phyloP scores from a whole-genome alignment of 1,139 yeast genomes.

The Kodamaea derodonti region DNA sequence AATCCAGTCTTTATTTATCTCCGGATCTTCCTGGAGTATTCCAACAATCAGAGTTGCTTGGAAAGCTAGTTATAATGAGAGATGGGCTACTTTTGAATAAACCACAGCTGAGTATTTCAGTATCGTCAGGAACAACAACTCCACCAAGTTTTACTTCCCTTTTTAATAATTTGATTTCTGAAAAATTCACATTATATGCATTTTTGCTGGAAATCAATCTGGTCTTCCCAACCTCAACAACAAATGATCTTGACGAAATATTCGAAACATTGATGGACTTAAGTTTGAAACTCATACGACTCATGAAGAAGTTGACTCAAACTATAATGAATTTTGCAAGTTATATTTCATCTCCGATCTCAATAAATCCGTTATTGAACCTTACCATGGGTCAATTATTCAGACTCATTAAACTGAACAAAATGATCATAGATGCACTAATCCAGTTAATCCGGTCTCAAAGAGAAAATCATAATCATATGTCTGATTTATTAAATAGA shows the following conservation, averaged over 20 bases:
- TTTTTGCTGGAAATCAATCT: conserved; percentile 28
- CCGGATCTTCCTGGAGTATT: not conserved
- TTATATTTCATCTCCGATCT: conserved; percentile 10
- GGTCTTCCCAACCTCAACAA: conserved; percentile 19
- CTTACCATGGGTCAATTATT: conserved; percentile 32
- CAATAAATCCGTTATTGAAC: conserved; percentile 32
- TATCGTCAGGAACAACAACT: not conserved
- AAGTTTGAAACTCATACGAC: conserved; percentile 44
- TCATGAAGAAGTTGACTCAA: conserved; percentile 37
- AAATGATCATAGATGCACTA: conserved; percentile 32
- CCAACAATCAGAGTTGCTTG: not conserved
- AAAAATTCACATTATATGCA: conserved; percentile 28
- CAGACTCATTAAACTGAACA: conserved; percentile 34
- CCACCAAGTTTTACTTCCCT: conserved; percentile 9
- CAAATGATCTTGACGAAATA: conserved; percentile 44
- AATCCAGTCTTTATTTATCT: conserved; percentile 9
- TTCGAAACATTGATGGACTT: conserved; percentile 43
- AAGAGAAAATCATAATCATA: conserved; percentile 13
- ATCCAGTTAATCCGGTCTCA: conserved; percentile 13
- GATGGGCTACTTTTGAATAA: not conserved
- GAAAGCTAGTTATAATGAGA: not conserved
- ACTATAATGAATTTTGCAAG: conserved; percentile 32
- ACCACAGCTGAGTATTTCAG: not conserved
- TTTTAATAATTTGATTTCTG: conserved; percentile 22
- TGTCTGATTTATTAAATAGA: conserved; percentile 25